Conservation (phyloP, 2,329 filamentous ascomycete species). For the Raffaelea arxii region DNA sequence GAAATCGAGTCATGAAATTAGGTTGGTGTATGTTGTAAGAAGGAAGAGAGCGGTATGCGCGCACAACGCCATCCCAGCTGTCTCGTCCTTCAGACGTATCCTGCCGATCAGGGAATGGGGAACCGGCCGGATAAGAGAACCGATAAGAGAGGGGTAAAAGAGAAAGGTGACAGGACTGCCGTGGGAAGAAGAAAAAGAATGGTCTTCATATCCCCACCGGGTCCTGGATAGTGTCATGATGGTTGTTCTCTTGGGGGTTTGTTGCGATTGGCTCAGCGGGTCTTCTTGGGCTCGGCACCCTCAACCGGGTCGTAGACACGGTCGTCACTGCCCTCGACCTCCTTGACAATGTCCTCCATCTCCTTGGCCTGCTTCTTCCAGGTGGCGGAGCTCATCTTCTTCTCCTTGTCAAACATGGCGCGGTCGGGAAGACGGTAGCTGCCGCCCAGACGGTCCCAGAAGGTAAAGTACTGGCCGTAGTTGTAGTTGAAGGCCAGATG, state of each 20-base stretch:
- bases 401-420: conserved; percentile 74
- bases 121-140: too few species aligned
- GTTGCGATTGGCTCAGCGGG: conserved; percentile 5
- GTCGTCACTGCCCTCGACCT: conserved; percentile 54
- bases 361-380: conserved; percentile 70
- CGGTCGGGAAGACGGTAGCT: conserved; percentile 81
- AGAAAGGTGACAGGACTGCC: too few species aligned
- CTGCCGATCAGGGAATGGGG: too few species aligned
- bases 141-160: too few species aligned
- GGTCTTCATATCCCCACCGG: background rate
- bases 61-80: too few species aligned
- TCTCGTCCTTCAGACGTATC: too few species aligned
- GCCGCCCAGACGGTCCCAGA: conserved; percentile 81
- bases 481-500: conserved; percentile 85
- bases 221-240: too few species aligned
- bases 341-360: conserved; percentile 65
- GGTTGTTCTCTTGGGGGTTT: background rate
- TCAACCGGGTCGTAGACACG: conserved; percentile 31
- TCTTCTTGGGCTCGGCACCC: conserved; percentile 37
- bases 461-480: conserved; percentile 88
- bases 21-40: too few species aligned
- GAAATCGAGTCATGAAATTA: too few species aligned
- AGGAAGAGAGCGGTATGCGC: too few species aligned
- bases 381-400: conserved; percentile 72
- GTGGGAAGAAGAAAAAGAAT: background rate